Base-by-base conservation (phyloP, 129 eudicot species). In the sunflower (Helianthus annuus) region DNA sequence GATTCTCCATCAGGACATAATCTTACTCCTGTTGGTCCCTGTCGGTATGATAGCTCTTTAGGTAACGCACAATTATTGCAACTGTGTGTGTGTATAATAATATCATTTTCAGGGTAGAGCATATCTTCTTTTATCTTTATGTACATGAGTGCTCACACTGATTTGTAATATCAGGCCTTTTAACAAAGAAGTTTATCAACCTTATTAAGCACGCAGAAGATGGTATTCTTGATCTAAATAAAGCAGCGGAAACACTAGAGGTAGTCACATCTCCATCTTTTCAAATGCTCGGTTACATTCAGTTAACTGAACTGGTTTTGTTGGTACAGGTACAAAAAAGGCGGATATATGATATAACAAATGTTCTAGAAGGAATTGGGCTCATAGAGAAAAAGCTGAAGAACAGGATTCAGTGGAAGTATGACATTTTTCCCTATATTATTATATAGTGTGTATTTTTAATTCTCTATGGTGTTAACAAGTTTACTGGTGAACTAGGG, bases 351-450 rank as follows among this genome's bases (percentile, higher is more conserved):
- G 99, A 95, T 74, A 95, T 95, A 61, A 95, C 99, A 63, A 95
- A 95, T 80, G 99, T 95, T 49, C 83, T 95, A 68, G 99, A 95
- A 84, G 99, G 99, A 83, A 90, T 91, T 72, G 99, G 99, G 44
- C 91, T 95, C 34, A 90, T 95, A 65, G 99, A 95, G 79, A 95
- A 95, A 86, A 95, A 90, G 84, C 90, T 95, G 64, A 95, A 95
- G 84, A 95, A 95, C 77, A 84, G 97, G 76, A 95, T 95, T 65
- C 99, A 90, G 68, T 95, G 99, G 99, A 95, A 95, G 99, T 95
- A 95, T 44, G 97, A 7, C 42, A 53, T 2, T 57, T 42, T 29
- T 4, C 17, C 9, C 17, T 13, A 45, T 49, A 15, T 16, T 52
- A 63, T 54, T 7, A 57, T 76, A 34, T 77, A 55, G 59, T 53